phyloP scores from a whole-genome alignment of 257 asterid genomes.

The Solanum phureja region DNA sequence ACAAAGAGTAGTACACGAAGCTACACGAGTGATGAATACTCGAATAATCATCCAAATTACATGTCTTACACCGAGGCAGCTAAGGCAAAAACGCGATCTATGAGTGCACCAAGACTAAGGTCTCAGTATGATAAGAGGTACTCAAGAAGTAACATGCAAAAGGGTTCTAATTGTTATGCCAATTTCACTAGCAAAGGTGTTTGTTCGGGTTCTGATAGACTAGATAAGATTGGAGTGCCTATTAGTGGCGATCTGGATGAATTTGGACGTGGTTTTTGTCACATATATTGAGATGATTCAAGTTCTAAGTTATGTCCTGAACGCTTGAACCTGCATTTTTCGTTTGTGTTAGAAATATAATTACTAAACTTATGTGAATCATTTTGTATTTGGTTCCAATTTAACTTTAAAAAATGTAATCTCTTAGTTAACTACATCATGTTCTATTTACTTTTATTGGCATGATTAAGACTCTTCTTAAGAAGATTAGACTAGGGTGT shows the following conservation, averaged over 20 bases:
- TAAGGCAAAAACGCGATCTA: slow-evolving; percentile 69
- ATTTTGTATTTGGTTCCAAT: not conserved
- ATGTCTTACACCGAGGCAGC: slow-evolving; percentile 79
- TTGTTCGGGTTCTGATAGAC: slow-evolving; percentile 65
- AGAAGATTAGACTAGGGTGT: too few species aligned
- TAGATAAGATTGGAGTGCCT: slow-evolving; percentile 67
- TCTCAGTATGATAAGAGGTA: slow-evolving; percentile 23
- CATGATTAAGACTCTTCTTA: too few species aligned
- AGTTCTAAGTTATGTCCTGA: not conserved
- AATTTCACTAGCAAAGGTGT: slow-evolving; percentile 37
- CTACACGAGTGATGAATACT: slow-evolving; percentile 35
- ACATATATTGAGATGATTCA: slow-evolving; percentile 21
- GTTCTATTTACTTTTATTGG: too few species aligned
- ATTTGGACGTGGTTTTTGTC: slow-evolving; percentile 33
- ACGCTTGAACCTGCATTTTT: not conserved
- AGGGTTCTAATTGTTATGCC: slow-evolving; percentile 19
- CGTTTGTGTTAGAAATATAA: not conserved
- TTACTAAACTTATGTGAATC: not conserved
- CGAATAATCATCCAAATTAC: slow-evolving; percentile 52
- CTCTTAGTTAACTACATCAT: not conserved
- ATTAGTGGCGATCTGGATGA: slow-evolving; percentile 22
- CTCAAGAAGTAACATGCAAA: slow-evolving; percentile 27
- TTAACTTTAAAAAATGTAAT: not conserved
- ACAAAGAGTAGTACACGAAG: slow-evolving; percentile 46
- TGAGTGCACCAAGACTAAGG: slow-evolving; percentile 83